Evolutionary conservation across 495 filamentous ascomycete species (phyloP), one percentile per base, ranked within the genome.

Genomic region (Sordaria brevicollis): DNA sequence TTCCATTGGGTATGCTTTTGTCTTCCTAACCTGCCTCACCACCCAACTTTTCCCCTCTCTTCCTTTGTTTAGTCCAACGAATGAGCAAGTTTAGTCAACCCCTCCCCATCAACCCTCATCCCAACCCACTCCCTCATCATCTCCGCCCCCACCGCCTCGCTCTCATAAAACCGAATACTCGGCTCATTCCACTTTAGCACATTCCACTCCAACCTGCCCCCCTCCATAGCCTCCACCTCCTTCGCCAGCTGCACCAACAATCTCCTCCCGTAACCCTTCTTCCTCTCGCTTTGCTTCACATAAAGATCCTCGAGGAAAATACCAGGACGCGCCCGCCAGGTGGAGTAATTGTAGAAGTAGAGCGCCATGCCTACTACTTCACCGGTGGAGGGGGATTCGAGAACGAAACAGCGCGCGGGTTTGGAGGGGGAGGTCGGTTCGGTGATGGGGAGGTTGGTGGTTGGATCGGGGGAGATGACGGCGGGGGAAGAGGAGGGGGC

Each of bases 261-360:
- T 75, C 84, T 80, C 76, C 89, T 90, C 15, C 93, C 95, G 75
- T 94, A 96, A 3, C 94, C 94, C 35, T 87, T 83, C 25, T 89
- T 89, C 5, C 95, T 81, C 62, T 90, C 89, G 33, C 79, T 80
- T 29, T 89, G 86, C 74, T 89, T 82, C 35, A 99, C 92, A 75
- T 91, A 97, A 10, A 99, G 82, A 77, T 99, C 95, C 77, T 99
- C 95, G 13, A 99, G 89, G 76, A 95, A 97, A 73, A 99, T 93
- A 1, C 95, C 95, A 2, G 95, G 90, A 10, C 86, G 86, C 4
- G 90, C 88, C 39, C 90, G 88, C 95, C 95, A 98, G 5, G 95
- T 97, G 69, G 88, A 83, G 76, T 86, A 86, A 74, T 85, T 87
- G 74, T 86, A 86, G 68, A 86, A 88, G 72, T 87, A 89, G 67